Conservation (phyloP, 352 stramenopile genomes). For the Phytopythium kandeliae region DNA sequence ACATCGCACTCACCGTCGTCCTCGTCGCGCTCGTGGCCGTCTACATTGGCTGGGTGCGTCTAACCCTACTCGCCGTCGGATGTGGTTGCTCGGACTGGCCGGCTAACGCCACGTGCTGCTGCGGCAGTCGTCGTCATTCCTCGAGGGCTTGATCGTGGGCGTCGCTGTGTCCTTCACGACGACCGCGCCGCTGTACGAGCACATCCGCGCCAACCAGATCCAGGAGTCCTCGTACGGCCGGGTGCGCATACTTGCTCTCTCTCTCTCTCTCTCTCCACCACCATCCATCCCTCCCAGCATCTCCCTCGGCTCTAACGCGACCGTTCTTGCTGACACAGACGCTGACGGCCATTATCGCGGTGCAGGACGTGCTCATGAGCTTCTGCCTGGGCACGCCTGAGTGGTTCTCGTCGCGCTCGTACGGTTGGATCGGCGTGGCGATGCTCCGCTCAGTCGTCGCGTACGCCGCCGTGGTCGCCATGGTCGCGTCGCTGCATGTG, state of each 20-base stretch:
- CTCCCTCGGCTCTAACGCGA: no score
- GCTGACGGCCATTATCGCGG: slow-evolving; percentile 78
- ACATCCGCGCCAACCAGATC: slow-evolving; percentile 75
- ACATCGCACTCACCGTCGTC: slow-evolving; percentile 65
- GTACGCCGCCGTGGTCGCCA: slow-evolving; percentile 60
- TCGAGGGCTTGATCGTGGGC: slow-evolving; percentile 73
- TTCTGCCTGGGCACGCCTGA: slow-evolving; percentile 80
- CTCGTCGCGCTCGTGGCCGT: slow-evolving; percentile 64
- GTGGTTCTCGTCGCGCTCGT: slow-evolving; percentile 75
- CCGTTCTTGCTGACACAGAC: slow-evolving; percentile 27
- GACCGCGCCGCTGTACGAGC: slow-evolving; percentile 75
- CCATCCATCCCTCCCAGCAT: not conserved
- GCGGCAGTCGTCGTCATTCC: slow-evolving; percentile 50
- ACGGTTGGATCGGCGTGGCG: slow-evolving; percentile 65
- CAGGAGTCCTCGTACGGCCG: slow-evolving; percentile 75
- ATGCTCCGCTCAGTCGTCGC: slow-evolving; percentile 65
- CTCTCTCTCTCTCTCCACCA: not conserved
- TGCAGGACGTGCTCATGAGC: slow-evolving; percentile 84
- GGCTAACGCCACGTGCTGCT: not conserved
- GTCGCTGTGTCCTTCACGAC: slow-evolving; percentile 80
- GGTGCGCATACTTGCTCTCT: slow-evolving; percentile 34
- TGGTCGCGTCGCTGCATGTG: slow-evolving; percentile 65
- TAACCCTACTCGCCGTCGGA: no score
- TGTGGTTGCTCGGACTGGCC: no score
- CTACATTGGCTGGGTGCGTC: slow-evolving; percentile 62